Evolutionary conservation across 441 rosid species (phyloP), one percentile per base, ranked within the genome.

Genomic region (Melianthus villosus): DNA sequence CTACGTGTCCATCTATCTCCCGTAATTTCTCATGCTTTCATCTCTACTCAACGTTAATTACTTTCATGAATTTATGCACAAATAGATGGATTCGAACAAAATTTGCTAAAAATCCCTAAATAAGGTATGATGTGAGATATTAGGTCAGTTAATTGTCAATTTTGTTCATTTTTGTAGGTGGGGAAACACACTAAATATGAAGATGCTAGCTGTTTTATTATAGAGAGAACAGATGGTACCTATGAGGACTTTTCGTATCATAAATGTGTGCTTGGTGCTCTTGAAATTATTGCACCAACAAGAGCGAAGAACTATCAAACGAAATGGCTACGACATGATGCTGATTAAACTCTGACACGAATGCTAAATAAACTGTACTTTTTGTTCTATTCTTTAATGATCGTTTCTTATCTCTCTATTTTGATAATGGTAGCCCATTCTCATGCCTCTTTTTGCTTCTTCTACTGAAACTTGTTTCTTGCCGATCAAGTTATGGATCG

Each of bases 401-500:
- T 32, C 6, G 7, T 14, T 32, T 3, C 6, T 11, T 32, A 12
- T n/a, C n/a, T n/a, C n/a, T n/a, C n/a, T 13, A 32, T 16, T 16
- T 33, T 25, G 28, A 35, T 27, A 40, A 10, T 45, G 53, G 53
- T 46, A 27, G 35, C 19, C 28, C 44, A 47, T 49, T 69, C 54
- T 68, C 63, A 51, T 45, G 94, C 94, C 75, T 86, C 81, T 79
- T 82, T 77, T 82, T 86, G 96, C 94, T 77, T 38, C 89, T 82
- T 82, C 55, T 56, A 86, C 94, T 82, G 50, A 61, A 60, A 42
- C 66, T 66, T 56, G 58, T 71, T 71, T 52, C 77, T 67, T 62
- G 40, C 10, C 0, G 22, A 20, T 44, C 9, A 5, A 5, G 30
- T 8, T 35, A 6, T 20, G 6, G 6, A 20, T 2, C 2, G 23